Conservation (phyloP, 345 rosid species). For the Populus tremula region DNA sequence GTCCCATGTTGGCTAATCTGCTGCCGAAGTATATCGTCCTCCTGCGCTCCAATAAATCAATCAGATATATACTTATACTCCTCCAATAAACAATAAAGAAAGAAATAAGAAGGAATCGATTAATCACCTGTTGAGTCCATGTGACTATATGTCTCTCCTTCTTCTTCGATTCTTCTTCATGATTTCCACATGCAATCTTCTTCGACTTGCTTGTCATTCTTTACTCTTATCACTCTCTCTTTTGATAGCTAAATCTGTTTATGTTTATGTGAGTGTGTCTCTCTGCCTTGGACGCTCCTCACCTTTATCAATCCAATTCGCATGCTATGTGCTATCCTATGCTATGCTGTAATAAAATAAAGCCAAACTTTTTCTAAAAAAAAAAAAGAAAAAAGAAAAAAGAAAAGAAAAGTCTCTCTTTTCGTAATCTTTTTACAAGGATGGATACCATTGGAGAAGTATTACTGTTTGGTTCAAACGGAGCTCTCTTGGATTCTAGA, state of each 20-base stretch:
- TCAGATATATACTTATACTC: background rate
- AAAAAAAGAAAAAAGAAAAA: slow-evolving; percentile 3
- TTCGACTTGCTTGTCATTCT: slow-evolving; percentile 40
- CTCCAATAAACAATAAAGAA: background rate
- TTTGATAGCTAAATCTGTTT: slow-evolving; percentile 3
- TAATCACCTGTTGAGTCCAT: slow-evolving; percentile 59
- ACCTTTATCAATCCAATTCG: slow-evolving; percentile 52
- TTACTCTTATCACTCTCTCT: background rate
- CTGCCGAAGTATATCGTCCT: slow-evolving; percentile 85
- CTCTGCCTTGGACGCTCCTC: slow-evolving; percentile 51
- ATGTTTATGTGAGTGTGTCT: slow-evolving; percentile 23
- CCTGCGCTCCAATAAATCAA: slow-evolving; percentile 46
- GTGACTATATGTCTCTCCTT: slow-evolving; percentile 76
- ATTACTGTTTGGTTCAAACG: slow-evolving; percentile 54
- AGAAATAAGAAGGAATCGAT: background rate
- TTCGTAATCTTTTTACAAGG: background rate
- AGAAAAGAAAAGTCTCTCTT: background rate
- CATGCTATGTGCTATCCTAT: slow-evolving; percentile 29
- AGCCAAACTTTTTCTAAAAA: slow-evolving; percentile 38
- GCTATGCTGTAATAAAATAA: slow-evolving; percentile 9
- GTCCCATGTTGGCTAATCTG: slow-evolving; percentile 82
- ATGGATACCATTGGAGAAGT: background rate
- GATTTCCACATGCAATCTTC: slow-evolving; percentile 34
- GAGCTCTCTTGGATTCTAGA: slow-evolving; percentile 50
- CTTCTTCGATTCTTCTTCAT: slow-evolving; percentile 66